Conservation (phyloP, 495 filamentous ascomycete species). For the Neohortaea acidophila region DNA sequence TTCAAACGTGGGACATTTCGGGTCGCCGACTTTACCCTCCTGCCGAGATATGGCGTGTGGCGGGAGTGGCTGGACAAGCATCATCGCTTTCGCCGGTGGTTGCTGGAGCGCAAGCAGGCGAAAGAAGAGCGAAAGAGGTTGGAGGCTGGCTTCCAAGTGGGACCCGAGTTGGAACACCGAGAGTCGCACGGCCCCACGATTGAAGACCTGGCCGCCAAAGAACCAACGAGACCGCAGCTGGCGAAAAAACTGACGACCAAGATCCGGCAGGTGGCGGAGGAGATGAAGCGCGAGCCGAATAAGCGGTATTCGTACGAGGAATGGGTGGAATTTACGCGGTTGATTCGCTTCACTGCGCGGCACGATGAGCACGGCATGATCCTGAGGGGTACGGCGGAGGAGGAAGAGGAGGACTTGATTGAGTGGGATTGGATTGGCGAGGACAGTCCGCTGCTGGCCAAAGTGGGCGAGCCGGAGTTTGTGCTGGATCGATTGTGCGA, state of each 20-base stretch:
- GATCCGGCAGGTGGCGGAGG: conserved; percentile 36
- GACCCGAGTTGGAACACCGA: conserved; percentile 4
- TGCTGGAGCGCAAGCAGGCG: conserved; percentile 24
- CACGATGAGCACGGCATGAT: conserved; percentile 13
- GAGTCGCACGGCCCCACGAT: conserved; percentile 24
- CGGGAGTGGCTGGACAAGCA: conserved; percentile 27
- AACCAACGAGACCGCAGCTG: conserved; percentile 27
- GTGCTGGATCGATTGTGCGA: conserved; percentile 44
- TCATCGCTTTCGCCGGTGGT: conserved; percentile 29
- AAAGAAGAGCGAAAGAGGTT: conserved; percentile 30
- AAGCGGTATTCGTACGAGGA: conserved; percentile 46
- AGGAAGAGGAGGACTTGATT: conserved; percentile 41
- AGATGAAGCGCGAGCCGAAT: conserved; percentile 26
- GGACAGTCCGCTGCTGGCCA: conserved; percentile 43
- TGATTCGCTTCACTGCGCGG: conserved; percentile 41
- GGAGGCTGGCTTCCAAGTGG: conserved; percentile 31
- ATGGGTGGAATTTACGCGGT: conserved; percentile 45
- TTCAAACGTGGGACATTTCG: conserved; percentile 40
- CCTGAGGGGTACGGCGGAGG: conserved; percentile 25
- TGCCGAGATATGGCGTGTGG: conserved; percentile 40
- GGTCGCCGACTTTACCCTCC: conserved; percentile 42
- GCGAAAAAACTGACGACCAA: conserved; percentile 38
- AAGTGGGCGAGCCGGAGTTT: conserved; percentile 43
- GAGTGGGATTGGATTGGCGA: conserved; percentile 59
- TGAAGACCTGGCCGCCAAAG: conserved; percentile 31